Evolutionary conservation across 2,329 filamentous ascomycete species (phyloP).

Genomic region (Penicillium sp.): DNA sequence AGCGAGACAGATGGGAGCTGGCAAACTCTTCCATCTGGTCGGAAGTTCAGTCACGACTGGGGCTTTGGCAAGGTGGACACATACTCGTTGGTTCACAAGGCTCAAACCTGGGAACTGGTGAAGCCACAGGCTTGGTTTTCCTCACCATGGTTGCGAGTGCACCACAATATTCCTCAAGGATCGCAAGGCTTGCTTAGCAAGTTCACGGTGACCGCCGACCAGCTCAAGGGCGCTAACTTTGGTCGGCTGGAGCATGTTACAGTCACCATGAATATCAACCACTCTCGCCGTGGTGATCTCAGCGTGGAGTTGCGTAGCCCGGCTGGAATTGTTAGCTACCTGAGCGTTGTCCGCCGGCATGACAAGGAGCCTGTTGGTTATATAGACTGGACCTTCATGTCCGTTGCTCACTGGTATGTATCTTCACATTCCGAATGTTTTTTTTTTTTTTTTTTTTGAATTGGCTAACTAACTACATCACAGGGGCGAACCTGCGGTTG

Average conservation of each 20-base stretch:
- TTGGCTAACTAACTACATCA: conserved; percentile 34
- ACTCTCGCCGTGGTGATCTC: conserved; percentile 82
- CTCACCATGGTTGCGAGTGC: conserved; percentile 90
- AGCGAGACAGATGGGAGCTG: conserved; percentile 73
- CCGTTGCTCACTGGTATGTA: conserved; percentile 85
- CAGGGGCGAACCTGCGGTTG: conserved; percentile 83
- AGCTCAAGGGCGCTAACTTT: conserved; percentile 79
- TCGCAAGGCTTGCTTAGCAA: conserved; percentile 72
- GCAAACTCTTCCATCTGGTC: conserved; percentile 77
- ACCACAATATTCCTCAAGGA: conserved; percentile 81
- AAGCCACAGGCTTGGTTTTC: conserved; percentile 96
- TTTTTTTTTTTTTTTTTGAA: background rate
- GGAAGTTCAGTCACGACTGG: conserved; percentile 89
- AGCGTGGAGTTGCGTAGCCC: conserved; percentile 91
- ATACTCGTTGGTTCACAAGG: conserved; percentile 77
- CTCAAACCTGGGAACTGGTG: conserved; percentile 80
- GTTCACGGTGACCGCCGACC: conserved; percentile 79
- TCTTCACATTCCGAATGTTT: background rate
- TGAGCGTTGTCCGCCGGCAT: conserved; percentile 70
- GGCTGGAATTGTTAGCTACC: conserved; percentile 74
- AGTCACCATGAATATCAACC: conserved; percentile 93
- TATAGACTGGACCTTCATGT: conserved; percentile 98
- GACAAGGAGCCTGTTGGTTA: conserved; percentile 73
- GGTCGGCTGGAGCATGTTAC: conserved; percentile 91
- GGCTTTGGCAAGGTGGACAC: conserved; percentile 95